phyloP scores from a whole-genome alignment of 176 grass and related monocot species.

The Elaeis guineensis region DNA sequence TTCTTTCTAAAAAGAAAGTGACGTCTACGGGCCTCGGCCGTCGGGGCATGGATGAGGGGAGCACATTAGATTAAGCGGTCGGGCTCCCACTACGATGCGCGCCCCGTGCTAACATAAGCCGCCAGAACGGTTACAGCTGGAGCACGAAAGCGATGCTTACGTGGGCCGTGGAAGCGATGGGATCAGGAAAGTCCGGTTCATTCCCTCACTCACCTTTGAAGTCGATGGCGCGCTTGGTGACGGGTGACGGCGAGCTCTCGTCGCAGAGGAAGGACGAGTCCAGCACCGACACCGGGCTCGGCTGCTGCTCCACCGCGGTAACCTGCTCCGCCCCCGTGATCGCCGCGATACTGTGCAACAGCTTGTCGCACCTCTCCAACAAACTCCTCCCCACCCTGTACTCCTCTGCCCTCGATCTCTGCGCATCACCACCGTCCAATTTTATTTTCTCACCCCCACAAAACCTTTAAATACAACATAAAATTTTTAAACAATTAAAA shows the following conservation, averaged over 20 bases:
- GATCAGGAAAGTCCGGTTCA: not conserved
- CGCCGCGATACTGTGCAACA: slow-evolving; percentile 18
- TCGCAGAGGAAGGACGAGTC: slow-evolving; percentile 62
- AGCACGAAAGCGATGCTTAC: not conserved
- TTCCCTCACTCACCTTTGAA: slow-evolving; percentile 1
- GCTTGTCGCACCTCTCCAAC: slow-evolving; percentile 19
- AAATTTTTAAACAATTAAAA: not conserved
- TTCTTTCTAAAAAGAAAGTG: not conserved
- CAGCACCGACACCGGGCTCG: slow-evolving; percentile 88
- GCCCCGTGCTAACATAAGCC: not conserved
- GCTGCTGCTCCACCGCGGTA: slow-evolving; percentile 29
- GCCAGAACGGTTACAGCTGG: not conserved
- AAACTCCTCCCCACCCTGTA: slow-evolving; percentile 7
- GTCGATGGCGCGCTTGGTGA: slow-evolving; percentile 38
- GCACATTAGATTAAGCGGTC: too few species aligned
- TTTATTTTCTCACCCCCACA: too few species aligned
- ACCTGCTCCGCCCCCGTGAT: slow-evolving; percentile 3
- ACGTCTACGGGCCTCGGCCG: not conserved
- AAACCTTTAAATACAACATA: too few species aligned
- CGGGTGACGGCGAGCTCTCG: slow-evolving; percentile 54
- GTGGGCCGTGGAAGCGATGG: not conserved
- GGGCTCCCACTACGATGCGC: too few species aligned
- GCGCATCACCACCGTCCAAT: not conserved
- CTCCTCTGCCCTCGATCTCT: slow-evolving; percentile 9
- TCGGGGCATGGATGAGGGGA: too few species aligned